Conservation (phyloP, 352 stramenopile genomes). For the Blastocystis sp. region DNA sequence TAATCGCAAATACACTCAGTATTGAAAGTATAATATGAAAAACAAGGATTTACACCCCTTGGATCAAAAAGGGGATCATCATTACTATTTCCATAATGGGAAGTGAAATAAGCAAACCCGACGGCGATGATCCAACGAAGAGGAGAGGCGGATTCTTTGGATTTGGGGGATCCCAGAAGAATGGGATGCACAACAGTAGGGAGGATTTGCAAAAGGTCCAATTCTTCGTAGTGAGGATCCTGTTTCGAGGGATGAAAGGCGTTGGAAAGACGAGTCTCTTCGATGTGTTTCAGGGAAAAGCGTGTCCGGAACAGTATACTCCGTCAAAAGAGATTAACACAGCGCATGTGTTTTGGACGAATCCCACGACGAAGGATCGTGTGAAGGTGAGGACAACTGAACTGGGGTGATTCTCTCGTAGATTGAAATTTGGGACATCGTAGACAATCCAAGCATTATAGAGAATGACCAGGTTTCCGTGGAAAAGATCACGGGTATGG, state of each 20-base stretch:
- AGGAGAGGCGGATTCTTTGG: slow-evolving; percentile 18
- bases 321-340: slow-evolving; percentile 48
- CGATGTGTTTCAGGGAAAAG: slow-evolving; percentile 38
- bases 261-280: slow-evolving; percentile 44
- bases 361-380: slow-evolving; percentile 31
- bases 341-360: slow-evolving; percentile 39
- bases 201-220: too few species aligned
- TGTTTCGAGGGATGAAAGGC: slow-evolving; percentile 37
- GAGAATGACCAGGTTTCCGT: slow-evolving; percentile 40
- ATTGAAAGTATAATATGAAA: too few species aligned
- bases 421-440: slow-evolving; percentile 53
- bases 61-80: too few species aligned
- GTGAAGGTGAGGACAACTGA: neutral
- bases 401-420: neutral
- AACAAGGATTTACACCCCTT: too few species aligned
- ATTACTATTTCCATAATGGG: slow-evolving; percentile 33
- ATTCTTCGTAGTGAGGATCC: slow-evolving; percentile 38
- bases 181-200: slow-evolving; percentile 49
- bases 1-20: too few species aligned
- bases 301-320: slow-evolving; percentile 24
- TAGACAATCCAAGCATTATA: neutral
- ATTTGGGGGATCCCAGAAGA: neutral
- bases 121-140: slow-evolving; percentile 12
- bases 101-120: slow-evolving; percentile 43
- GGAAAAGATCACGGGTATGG: slow-evolving; percentile 6